phyloP scores from a whole-genome alignment of 129 eudicot species.

The Chrysanthemum lavandulifolium region DNA sequence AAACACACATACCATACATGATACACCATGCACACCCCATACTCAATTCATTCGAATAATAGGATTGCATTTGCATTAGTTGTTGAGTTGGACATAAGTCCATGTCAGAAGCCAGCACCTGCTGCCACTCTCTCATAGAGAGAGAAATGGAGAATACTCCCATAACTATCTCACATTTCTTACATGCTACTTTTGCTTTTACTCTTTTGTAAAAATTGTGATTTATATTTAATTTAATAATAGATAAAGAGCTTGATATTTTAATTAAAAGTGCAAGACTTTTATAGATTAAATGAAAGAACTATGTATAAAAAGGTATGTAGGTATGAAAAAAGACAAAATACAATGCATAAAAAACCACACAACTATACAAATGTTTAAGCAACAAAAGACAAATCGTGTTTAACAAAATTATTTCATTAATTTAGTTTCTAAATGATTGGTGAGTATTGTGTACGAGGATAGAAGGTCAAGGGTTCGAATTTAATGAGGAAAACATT shows the following conservation, averaged over 20 bases:
- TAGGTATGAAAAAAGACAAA: too few species aligned
- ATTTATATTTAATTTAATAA: too few species aligned
- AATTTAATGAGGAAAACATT: too few species aligned
- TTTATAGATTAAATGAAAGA: neutral
- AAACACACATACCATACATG: neutral
- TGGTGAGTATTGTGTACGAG: too few species aligned
- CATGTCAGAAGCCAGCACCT: constrained; percentile 36
- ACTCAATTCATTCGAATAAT: constrained; percentile 23
- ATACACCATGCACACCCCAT: constrained; percentile 27
- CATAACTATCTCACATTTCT: constrained; percentile 35
- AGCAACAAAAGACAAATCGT: too few species aligned
- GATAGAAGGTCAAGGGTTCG: too few species aligned
- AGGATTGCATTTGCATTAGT: constrained; percentile 20
- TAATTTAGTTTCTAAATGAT: too few species aligned
- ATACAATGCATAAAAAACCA: too few species aligned
- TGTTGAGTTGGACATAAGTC: constrained; percentile 29
- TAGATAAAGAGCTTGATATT: neutral
- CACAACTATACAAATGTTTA: too few species aligned
- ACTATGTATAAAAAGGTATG: too few species aligned
- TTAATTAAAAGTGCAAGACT: neutral
- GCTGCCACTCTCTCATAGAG: constrained; percentile 27
- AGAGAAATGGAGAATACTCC: constrained; percentile 16
- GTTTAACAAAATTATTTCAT: too few species aligned
- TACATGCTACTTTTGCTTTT: constrained; percentile 22
- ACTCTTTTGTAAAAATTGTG: neutral